A percentile compares a stretch with the other conserved stretches of the same genome.
These are phyloP conservation scores for Cucurbita argyrosperma DNA, from an alignment of 306 rosid species.

Conservation along the genomic window DNA sequence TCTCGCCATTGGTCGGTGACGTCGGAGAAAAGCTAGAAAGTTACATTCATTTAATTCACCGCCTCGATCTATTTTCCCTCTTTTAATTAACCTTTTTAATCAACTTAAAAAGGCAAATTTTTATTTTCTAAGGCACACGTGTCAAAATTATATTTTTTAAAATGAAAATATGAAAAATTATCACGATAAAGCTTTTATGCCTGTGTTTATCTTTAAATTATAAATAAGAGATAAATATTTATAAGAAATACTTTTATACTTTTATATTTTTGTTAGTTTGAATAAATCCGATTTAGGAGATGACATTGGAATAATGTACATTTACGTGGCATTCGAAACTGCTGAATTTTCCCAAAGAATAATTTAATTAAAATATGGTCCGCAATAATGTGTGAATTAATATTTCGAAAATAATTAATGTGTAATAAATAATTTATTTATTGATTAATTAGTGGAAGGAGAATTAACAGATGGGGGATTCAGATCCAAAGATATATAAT, in stretches of 20 bases:
- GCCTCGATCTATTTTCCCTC: not conserved
- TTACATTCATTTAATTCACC: not conserved
- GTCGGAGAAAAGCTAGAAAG: not conserved
- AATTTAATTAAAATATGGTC: not conserved
- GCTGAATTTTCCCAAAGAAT: not conserved
- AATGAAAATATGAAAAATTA: too few relatives aligned
- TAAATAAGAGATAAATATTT: too few relatives aligned
- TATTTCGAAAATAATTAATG: not conserved
- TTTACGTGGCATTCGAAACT: not conserved
- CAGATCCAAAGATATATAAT: not conserved
- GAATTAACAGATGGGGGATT: not conserved
- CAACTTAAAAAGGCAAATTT: not conserved
- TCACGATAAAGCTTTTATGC: too few relatives aligned
- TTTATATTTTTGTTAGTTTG: too few relatives aligned
- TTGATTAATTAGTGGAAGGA: not conserved
- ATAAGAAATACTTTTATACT: too few relatives aligned
- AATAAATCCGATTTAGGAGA: not conserved
- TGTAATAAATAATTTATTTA: not conserved
- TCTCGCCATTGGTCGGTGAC: not conserved
- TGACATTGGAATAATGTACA: not conserved
- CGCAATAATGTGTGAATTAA: not conserved
- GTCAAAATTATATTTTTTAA: not conserved
- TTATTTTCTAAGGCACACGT: not conserved
- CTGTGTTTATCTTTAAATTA: too few relatives aligned
- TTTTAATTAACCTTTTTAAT: too few relatives aligned